These are phyloP conservation scores for Rhizopogon vinicolor DNA, from an alignment of 768 basidiomycete species.

Conservation along the genomic window DNA sequence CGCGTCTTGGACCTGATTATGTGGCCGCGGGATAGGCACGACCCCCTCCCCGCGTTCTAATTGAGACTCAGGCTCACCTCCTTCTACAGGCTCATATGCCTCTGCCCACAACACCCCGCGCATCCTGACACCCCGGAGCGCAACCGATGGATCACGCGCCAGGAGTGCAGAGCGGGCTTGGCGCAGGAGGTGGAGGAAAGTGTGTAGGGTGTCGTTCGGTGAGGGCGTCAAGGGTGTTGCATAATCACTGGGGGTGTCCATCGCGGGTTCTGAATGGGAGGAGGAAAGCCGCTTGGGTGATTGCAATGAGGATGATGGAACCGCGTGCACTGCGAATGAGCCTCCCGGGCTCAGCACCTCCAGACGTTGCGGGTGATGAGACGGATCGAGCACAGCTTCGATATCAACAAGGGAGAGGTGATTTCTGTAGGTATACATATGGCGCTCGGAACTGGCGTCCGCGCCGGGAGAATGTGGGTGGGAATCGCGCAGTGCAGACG, in stretches of 20 bases:
- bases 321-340: constrained; percentile 71
- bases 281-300: not conserved
- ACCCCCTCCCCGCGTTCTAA: not conserved
- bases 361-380: constrained; percentile 30
- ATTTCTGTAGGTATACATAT: too few species aligned
- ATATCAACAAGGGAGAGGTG: too few species aligned
- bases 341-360: constrained; percentile 75
- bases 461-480: too few species aligned
- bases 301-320: constrained; percentile 31
- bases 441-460: too few species aligned
- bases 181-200: not conserved
- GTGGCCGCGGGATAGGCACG: not conserved
- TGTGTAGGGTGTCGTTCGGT: not conserved
- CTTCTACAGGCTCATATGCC: not conserved
- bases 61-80: not conserved
- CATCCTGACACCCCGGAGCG: not conserved
- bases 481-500: too few species aligned
- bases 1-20: not conserved
- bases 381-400: constrained; percentile 47
- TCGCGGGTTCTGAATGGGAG: not conserved
- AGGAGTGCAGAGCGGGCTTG: not conserved
- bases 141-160: not conserved
- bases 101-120: not conserved
- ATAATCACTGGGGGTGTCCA: not conserved
- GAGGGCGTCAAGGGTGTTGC: not conserved